These are phyloP conservation scores for Monotropa hypopitys DNA, from an alignment of 179 eudicot species.

Conservation along the genomic window DNA sequence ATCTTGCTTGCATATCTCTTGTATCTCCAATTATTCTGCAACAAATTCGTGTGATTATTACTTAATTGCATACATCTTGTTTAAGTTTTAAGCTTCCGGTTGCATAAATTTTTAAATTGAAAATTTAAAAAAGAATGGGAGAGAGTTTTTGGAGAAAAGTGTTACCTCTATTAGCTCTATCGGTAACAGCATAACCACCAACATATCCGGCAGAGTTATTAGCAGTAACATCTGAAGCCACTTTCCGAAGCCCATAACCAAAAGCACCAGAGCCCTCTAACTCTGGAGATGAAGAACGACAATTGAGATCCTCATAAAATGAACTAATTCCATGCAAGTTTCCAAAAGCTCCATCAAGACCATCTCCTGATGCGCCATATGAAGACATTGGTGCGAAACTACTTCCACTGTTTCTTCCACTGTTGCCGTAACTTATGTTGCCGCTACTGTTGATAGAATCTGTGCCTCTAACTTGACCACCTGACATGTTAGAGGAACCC, in stretches of 20 bases:
- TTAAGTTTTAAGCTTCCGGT: no score
- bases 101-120: no score
- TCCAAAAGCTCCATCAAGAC: slow-evolving; percentile 39
- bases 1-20: no score
- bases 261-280: slow-evolving; percentile 48
- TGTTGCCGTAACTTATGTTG: slow-evolving; percentile 31
- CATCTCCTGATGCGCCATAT: slow-evolving; percentile 30
- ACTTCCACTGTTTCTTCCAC: slow-evolving; percentile 33
- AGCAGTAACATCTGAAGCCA: slow-evolving; percentile 36
- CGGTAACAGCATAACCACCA: slow-evolving; percentile 48
- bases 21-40: no score
- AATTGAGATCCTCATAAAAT: slow-evolving; percentile 44
- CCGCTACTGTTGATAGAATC: slow-evolving; percentile 26
- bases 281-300: slow-evolving; percentile 61
- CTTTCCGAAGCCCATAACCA: slow-evolving; percentile 52
- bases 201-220: slow-evolving; percentile 49
- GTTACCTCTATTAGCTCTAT: slow-evolving; percentile 71
- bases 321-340: slow-evolving; percentile 41
- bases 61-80: no score
- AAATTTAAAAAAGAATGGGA: background rate
- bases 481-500: slow-evolving; percentile 36
- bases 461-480: slow-evolving; percentile 38
- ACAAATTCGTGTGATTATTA: no score
- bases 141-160: background rate
- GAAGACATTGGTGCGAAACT: slow-evolving; percentile 25